Base-by-base conservation (phyloP, 2,329 filamentous ascomycete species). In the Calonectria multiphialidica region DNA sequence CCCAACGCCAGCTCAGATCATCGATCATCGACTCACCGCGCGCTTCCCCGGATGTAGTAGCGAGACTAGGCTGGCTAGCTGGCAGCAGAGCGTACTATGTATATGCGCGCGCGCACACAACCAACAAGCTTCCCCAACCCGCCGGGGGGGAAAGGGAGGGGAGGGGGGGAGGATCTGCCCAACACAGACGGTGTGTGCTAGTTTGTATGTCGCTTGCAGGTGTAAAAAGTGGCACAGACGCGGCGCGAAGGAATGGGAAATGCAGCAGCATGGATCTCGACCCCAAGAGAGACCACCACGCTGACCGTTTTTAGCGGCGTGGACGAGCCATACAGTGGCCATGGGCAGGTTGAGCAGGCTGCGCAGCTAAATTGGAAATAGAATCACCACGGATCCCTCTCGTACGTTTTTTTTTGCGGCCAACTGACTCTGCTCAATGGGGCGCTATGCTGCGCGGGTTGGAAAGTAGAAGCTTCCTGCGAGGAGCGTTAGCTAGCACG, bases 211-310 rank as follows among this genome's bases (percentile, higher is more conserved):
- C 40, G 57, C 50, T 62, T 68, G 68, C 49, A 74, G 66, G 50
- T 76, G 71, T 68, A 70, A 68, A 40, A 45, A 57, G 70, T 50
- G 67, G 73, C 72, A 75, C 71, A 66, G 73, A 65, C 68, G 47
- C 40, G 42, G 18, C 66, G 71, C 67, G 73, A 65, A 57, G 44
- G 47, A 65, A 49, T 25, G 30, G 49, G 45, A 55, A 30, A 44
- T 35, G 33, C 33, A 37, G 33, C 33, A 37, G 45, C 62, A 64
- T 70, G 70, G 66, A 59, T 65, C 64, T 65, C 64, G 55, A 28
- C 71, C 71, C 55, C 49, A 71, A 55, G 33, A 37, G 33, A 50
- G 63, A 71, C 55, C 63, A 66, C 70, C 70, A 47, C 57, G 47
- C 63, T 62, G 64, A 67, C 69, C 64, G 69, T 35, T 47, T 30